These are phyloP conservation scores for Kalanchoe fedtschenkoi DNA, from an alignment of 164 flowering plant species.

Conservation along the genomic window DNA sequence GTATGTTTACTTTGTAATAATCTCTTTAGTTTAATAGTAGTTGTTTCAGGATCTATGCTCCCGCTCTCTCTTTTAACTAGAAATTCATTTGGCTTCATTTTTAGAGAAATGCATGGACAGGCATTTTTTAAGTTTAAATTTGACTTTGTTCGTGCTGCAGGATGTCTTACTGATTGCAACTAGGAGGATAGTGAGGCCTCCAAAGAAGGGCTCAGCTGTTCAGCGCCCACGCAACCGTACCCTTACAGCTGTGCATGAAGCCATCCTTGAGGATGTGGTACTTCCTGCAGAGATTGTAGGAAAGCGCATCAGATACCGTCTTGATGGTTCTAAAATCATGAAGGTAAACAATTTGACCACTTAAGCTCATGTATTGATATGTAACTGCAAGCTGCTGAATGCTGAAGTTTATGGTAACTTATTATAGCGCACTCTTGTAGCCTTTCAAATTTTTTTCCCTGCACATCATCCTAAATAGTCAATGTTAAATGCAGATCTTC, in stretches of 20 bases:
- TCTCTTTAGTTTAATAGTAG: too few species aligned
- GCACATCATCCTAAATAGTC: background rate
- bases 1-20: too few species aligned
- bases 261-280: constrained; percentile 74
- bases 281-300: constrained; percentile 94
- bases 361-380: too few species aligned
- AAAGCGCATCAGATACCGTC: constrained; percentile 64
- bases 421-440: background rate
- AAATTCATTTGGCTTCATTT: background rate
- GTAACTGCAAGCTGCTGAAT: too few species aligned
- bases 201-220: constrained; percentile 90
- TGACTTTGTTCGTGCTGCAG: constrained; percentile 16
- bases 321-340: constrained; percentile 84
- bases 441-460: background rate
- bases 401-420: background rate
- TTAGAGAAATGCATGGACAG: too few species aligned
- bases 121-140: background rate
- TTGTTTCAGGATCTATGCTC: too few species aligned
- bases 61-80: background rate
- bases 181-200: constrained; percentile 77
- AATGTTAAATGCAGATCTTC: constrained; percentile 29
- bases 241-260: constrained; percentile 85
- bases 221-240: constrained; percentile 76
- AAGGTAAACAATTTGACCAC: too few species aligned
- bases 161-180: constrained; percentile 81